These are phyloP conservation scores for Yueomyces sinensis DNA, from an alignment of 805 yeast genomes.

Conservation along the genomic window DNA sequence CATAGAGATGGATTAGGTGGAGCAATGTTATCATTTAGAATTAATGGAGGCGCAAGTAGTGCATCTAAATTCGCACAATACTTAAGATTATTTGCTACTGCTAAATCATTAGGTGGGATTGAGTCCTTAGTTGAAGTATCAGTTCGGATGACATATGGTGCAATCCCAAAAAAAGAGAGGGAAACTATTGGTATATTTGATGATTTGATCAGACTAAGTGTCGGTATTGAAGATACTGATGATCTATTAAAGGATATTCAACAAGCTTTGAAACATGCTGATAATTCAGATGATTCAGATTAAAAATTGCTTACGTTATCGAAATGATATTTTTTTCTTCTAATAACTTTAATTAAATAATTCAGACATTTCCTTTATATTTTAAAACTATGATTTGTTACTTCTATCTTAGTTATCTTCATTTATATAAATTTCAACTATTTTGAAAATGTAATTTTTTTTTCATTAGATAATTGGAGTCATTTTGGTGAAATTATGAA, in stretches of 20 bases:
- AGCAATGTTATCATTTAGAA: slow-evolving; percentile 82
- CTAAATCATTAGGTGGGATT: slow-evolving; percentile 85
- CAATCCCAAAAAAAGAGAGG: slow-evolving; percentile 67
- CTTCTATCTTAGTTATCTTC: no score
- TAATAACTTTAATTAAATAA: no score
- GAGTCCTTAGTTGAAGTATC: slow-evolving; percentile 81
- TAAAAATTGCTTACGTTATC: no score
- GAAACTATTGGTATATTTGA: slow-evolving; percentile 72
- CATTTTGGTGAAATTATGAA: no score
- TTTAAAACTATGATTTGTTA: no score
- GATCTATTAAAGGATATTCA: slow-evolving; percentile 61
- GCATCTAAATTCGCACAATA: slow-evolving; percentile 62
- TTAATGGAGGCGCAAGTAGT: slow-evolving; percentile 67
- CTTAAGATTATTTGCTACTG: slow-evolving; percentile 69
- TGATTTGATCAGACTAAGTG: slow-evolving; percentile 69
- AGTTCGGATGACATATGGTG: slow-evolving; percentile 86
- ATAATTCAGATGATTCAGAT: no score
- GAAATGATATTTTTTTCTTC: no score
- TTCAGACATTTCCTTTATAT: no score
- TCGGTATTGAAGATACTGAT: slow-evolving; percentile 75
- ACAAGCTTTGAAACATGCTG: slow-evolving; percentile 50
- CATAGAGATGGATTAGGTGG: slow-evolving; percentile 82
- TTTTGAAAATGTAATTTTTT: no score
- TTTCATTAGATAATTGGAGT: no score
- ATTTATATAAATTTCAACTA: no score